Percentiles rank a stretch among this genome's conserved stretches.
Conservation (phyloP, 148 eudicot genomes). For the Polygonum maritimum region DNA sequence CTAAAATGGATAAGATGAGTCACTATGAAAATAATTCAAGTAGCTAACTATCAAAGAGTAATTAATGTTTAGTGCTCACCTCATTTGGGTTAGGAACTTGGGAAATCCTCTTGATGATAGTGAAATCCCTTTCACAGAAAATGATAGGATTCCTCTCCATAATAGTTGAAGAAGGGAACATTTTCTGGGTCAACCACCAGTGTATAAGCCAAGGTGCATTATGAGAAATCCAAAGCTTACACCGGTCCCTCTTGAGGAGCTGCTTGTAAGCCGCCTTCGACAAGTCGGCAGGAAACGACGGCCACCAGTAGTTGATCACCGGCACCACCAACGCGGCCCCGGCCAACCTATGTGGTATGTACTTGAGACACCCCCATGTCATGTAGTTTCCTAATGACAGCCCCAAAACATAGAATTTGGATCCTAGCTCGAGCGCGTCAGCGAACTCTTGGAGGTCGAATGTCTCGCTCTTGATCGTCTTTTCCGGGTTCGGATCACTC, state of each 20-base stretch:
- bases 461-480: slow-evolving; percentile 27
- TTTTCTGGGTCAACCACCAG: slow-evolving; percentile 23
- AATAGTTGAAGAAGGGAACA: slow-evolving; percentile 20
- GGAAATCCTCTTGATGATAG: slow-evolving; percentile 4
- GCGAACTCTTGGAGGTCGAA: slow-evolving; percentile 30
- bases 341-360: slow-evolving; percentile 26
- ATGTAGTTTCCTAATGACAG: slow-evolving; percentile 22
- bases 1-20: too few species aligned
- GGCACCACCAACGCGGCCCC: slow-evolving; percentile 28
- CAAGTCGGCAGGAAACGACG: slow-evolving; percentile 19
- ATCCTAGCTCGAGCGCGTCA: slow-evolving; percentile 23
- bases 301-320: slow-evolving; percentile 33
- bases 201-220: slow-evolving; percentile 14
- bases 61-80: neutral
- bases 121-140: slow-evolving; percentile 15
- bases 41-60: too few species aligned
- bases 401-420: slow-evolving; percentile 24
- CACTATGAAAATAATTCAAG: too few species aligned
- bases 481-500: slow-evolving; percentile 26
- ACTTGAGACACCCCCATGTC: slow-evolving; percentile 25
- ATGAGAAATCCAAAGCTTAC: slow-evolving; percentile 18
- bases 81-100: slow-evolving; percentile 15
- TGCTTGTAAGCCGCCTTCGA: slow-evolving; percentile 6
- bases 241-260: slow-evolving; percentile 20
- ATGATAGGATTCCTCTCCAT: slow-evolving; percentile 18